Conservation (phyloP, 1,284 basidiomycete species). For the Trametes versicolor region DNA sequence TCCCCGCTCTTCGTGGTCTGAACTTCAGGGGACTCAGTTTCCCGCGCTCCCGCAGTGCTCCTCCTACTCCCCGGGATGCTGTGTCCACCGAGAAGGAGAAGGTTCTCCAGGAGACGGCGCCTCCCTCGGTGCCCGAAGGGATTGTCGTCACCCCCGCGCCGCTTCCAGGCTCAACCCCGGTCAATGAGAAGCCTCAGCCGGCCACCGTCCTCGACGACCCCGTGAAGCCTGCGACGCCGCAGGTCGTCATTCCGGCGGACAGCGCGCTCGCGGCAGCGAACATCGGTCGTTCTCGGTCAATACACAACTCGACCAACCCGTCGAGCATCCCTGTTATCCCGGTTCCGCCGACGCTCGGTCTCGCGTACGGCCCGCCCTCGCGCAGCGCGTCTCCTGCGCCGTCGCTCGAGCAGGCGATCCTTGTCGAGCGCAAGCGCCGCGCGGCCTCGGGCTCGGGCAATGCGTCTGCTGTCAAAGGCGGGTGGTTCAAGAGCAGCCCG, state of each 20-base stretch:
- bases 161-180: too few relatives aligned
- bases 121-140: slow-evolving; percentile 31
- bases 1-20: slow-evolving; percentile 43
- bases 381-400: slow-evolving; percentile 57
- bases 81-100: slow-evolving; percentile 29
- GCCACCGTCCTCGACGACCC: slow-evolving; percentile 14
- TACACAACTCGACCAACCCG: slow-evolving; percentile 3
- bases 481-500: slow-evolving; percentile 77
- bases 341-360: slow-evolving; percentile 26
- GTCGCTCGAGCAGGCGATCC: slow-evolving; percentile 66
- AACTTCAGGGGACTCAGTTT: slow-evolving; percentile 40
- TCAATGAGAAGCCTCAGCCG: slow-evolving; percentile 10
- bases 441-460: slow-evolving; percentile 42
- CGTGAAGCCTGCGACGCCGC: slow-evolving; percentile 7
- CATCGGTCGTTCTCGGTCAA: slow-evolving; percentile 23
- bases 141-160: slow-evolving; percentile 16
- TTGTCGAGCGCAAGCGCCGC: slow-evolving; percentile 65
- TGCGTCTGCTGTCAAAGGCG: slow-evolving; percentile 53
- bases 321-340: slow-evolving; percentile 21
- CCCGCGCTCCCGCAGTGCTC: slow-evolving; percentile 64
- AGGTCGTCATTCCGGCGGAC: slow-evolving; percentile 20
- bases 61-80: slow-evolving; percentile 54
- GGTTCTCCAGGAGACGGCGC: slow-evolving; percentile 7
- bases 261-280: slow-evolving; percentile 21
- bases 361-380: slow-evolving; percentile 37